phyloP scores from a whole-genome alignment of 2,329 filamentous ascomycete genomes.

The Cryphonectria nitschkei region DNA sequence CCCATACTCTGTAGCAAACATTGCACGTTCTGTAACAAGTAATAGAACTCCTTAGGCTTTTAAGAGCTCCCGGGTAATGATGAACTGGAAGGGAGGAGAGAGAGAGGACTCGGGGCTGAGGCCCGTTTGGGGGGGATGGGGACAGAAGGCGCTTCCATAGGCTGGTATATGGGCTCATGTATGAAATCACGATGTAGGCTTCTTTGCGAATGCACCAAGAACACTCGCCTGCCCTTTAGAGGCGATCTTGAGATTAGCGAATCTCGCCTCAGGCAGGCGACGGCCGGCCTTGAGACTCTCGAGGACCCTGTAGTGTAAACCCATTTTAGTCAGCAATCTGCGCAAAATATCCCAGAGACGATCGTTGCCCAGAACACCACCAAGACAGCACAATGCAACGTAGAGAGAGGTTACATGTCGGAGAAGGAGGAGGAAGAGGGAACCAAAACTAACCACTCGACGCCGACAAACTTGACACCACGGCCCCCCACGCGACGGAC shows the following conservation, averaged over 20 bases:
- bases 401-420: not conserved
- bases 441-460: slow-evolving; percentile 68
- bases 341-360: not conserved
- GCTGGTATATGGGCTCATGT: not conserved
- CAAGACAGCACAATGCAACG: no score
- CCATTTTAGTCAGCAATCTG: not conserved
- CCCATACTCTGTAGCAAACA: slow-evolving; percentile 23
- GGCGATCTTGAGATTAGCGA: slow-evolving; percentile 66
- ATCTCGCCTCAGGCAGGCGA: slow-evolving; percentile 74
- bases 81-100: not conserved
- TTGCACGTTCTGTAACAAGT: not conserved
- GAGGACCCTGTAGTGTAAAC: slow-evolving; percentile 62
- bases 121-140: not conserved
- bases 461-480: slow-evolving; percentile 76
- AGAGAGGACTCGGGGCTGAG: no score
- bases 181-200: slow-evolving; percentile 20
- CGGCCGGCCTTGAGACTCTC: slow-evolving; percentile 79
- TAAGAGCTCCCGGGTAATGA: not conserved
- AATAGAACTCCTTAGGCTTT: not conserved
- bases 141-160: not conserved
- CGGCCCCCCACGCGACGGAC: slow-evolving; percentile 68
- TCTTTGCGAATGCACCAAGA: slow-evolving; percentile 44
- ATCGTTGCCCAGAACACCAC: no score
- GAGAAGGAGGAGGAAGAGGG: no score
- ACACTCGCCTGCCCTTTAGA: slow-evolving; percentile 68